Evolutionary conservation across 208 protist genomes (phyloP).

Genomic region (Acanthamoeba divionensis): DNA sequence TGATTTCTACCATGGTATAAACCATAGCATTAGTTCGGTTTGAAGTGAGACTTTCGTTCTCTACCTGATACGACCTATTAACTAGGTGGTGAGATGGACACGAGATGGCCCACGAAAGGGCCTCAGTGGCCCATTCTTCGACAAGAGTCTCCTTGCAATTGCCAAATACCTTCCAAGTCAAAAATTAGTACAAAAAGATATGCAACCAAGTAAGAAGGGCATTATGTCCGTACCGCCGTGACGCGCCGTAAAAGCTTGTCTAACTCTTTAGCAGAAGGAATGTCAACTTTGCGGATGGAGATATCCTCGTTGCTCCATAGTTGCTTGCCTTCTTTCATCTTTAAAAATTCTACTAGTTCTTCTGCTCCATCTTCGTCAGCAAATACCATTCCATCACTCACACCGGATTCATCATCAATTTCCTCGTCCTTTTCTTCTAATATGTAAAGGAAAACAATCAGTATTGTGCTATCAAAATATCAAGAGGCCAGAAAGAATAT

Average conservation of each 20-base stretch:
- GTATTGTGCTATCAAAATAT: background rate
- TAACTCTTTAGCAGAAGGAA: background rate
- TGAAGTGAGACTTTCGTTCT: background rate
- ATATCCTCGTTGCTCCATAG: slow-evolving; percentile 27
- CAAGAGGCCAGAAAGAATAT: background rate
- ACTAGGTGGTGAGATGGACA: slow-evolving; percentile 42
- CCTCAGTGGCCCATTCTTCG: slow-evolving; percentile 33
- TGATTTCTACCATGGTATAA: background rate
- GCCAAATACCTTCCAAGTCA: background rate
- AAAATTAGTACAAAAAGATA: no score
- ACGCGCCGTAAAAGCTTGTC: background rate
- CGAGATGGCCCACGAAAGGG: slow-evolving; percentile 17
- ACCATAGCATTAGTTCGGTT: background rate
- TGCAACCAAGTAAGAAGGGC: no score
- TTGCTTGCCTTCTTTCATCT: background rate
- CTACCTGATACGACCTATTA: slow-evolving; percentile 45
- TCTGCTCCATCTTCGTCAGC: background rate
- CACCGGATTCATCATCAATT: background rate
- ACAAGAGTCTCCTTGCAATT: background rate
- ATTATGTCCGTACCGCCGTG: no score
- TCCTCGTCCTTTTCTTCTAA: no score
- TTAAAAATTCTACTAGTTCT: slow-evolving; percentile 11
- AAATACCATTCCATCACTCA: background rate
- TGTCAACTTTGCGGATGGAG: background rate
- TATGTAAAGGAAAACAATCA: no score